These are phyloP conservation scores for Hansfordia pulvinata DNA, from an alignment of 2,329 filamentous ascomycete species.

Conservation along the genomic window DNA sequence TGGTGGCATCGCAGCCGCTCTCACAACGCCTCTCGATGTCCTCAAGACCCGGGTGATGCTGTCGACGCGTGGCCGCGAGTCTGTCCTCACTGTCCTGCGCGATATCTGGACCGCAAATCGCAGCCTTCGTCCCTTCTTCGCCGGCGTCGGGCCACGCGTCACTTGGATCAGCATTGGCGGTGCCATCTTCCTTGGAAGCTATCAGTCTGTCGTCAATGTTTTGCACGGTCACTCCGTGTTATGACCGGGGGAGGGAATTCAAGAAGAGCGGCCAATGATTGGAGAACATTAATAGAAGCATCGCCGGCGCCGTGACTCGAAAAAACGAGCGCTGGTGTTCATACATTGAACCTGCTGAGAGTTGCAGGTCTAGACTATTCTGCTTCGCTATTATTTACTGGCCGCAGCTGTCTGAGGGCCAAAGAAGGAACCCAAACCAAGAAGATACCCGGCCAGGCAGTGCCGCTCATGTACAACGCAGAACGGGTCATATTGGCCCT, in stretches of 20 bases:
- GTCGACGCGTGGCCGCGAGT: constrained; percentile 53
- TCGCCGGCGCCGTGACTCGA: neutral
- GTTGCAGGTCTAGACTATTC: too few relatives aligned
- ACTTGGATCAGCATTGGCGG: constrained; percentile 94
- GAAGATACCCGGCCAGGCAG: too few relatives aligned
- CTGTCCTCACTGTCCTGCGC: constrained; percentile 43
- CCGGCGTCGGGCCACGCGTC: constrained; percentile 66
- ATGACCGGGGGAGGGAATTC: constrained; percentile 14
- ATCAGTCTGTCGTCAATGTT: constrained; percentile 76
- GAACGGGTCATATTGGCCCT: too few relatives aligned
- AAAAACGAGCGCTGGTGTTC: too few relatives aligned
- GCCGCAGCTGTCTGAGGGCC: too few relatives aligned
- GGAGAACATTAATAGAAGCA: neutral
- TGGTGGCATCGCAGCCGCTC: constrained; percentile 71
- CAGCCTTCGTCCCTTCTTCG: constrained; percentile 59
- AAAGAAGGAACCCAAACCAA: too few relatives aligned
- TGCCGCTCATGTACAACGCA: too few relatives aligned
- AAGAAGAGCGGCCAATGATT: neutral
- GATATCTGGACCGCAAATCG: constrained; percentile 49
- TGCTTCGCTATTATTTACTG: too few relatives aligned
- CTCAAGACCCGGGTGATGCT: constrained; percentile 97
- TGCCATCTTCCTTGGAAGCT: constrained; percentile 86
- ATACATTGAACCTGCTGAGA: too few relatives aligned
- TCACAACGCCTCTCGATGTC: constrained; percentile 91
- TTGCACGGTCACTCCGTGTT: too few relatives aligned